phyloP scores from a whole-genome alignment of 1,284 basidiomycete genomes.

The Ustilago lituana region DNA sequence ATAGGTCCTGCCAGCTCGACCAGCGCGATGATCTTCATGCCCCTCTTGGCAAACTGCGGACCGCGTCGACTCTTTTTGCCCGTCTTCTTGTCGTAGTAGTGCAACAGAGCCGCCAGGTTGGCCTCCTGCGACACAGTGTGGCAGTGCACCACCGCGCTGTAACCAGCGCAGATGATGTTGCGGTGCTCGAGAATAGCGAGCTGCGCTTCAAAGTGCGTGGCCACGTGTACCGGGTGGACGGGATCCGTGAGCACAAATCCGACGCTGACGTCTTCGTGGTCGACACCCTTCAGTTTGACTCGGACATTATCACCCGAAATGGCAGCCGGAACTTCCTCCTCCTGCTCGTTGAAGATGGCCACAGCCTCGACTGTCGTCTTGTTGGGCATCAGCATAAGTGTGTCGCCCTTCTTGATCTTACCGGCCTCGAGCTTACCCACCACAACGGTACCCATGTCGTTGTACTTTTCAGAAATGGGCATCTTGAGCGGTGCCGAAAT shows the following conservation, averaged over 20 bases:
- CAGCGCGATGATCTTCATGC: conserved; percentile 67
- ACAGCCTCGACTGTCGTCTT: conserved; percentile 58
- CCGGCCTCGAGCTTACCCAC: conserved; percentile 67
- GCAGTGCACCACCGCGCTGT: conserved; percentile 65
- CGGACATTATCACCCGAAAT: conserved; percentile 67
- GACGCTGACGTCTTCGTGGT: conserved; percentile 62
- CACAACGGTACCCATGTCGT: conserved; percentile 66
- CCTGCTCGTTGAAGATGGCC: conserved; percentile 63
- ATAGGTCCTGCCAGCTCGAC: conserved; percentile 63
- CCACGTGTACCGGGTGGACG: conserved; percentile 60
- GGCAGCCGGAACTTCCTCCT: conserved; percentile 66
- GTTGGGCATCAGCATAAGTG: conserved; percentile 64
- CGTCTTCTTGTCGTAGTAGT: conserved; percentile 68
- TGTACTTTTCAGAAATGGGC: conserved; percentile 67
- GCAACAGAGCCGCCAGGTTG: conserved; percentile 57
- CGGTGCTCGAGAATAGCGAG: conserved; percentile 66
- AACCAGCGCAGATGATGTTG: conserved; percentile 67
- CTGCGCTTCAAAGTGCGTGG: conserved; percentile 66
- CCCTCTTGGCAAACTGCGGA: conserved; percentile 64
- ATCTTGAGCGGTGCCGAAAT: conserved; percentile 65
- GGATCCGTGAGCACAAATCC: conserved; percentile 64
- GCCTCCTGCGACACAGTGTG: conserved; percentile 65
- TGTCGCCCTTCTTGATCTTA: conserved; percentile 62
- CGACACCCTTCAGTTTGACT: conserved; percentile 65
- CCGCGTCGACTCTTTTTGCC: conserved; percentile 66